Percentiles rank a stretch among this genome's conserved stretches.
These are phyloP conservation scores for Microsporum ferrugineum DNA, from an alignment of 2,329 filamentous ascomycete genomes.

Conservation along the genomic window DNA sequence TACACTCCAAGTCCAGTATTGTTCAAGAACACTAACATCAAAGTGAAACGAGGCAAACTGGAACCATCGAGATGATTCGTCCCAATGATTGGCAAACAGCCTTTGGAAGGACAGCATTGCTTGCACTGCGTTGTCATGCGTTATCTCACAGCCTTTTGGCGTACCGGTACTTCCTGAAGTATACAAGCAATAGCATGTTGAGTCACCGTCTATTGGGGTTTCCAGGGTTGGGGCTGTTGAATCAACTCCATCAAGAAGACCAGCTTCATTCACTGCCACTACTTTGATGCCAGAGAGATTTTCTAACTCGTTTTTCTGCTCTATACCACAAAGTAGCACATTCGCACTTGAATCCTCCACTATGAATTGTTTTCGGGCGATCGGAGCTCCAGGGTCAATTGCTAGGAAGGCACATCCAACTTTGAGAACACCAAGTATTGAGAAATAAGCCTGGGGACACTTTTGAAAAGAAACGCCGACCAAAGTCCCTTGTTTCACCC, in stretches of 20 bases:
- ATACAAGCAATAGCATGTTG: slow-evolving; percentile 72
- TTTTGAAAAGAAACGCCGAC: slow-evolving; percentile 75
- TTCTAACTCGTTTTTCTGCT: slow-evolving; percentile 32
- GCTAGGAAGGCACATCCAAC: slow-evolving; percentile 72
- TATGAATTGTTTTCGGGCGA: slow-evolving; percentile 65
- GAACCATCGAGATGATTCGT: slow-evolving; percentile 62
- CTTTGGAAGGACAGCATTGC: slow-evolving; percentile 77
- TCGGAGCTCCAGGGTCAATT: slow-evolving; percentile 62
- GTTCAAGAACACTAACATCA: slow-evolving; percentile 83
- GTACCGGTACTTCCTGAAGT: slow-evolving; percentile 79
- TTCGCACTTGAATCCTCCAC: slow-evolving; percentile 58
- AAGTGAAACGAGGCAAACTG: slow-evolving; percentile 95
- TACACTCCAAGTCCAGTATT: slow-evolving; percentile 92
- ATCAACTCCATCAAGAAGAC: slow-evolving; percentile 27
- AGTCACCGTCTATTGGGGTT: slow-evolving; percentile 35
- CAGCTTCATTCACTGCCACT: slow-evolving; percentile 37
- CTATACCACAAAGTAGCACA: slow-evolving; percentile 49
- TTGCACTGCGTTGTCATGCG: slow-evolving; percentile 78
- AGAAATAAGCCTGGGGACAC: slow-evolving; percentile 70
- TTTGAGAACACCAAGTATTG: slow-evolving; percentile 71
- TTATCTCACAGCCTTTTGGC: slow-evolving; percentile 79
- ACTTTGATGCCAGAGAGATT: slow-evolving; percentile 28
- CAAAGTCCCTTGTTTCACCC: slow-evolving; percentile 46
- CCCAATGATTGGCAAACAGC: slow-evolving; percentile 66
- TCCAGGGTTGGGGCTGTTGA: slow-evolving; percentile 24